These are phyloP conservation scores for Diaporthe citri DNA, from an alignment of 2,329 filamentous ascomycete genomes.

Conservation along the genomic window DNA sequence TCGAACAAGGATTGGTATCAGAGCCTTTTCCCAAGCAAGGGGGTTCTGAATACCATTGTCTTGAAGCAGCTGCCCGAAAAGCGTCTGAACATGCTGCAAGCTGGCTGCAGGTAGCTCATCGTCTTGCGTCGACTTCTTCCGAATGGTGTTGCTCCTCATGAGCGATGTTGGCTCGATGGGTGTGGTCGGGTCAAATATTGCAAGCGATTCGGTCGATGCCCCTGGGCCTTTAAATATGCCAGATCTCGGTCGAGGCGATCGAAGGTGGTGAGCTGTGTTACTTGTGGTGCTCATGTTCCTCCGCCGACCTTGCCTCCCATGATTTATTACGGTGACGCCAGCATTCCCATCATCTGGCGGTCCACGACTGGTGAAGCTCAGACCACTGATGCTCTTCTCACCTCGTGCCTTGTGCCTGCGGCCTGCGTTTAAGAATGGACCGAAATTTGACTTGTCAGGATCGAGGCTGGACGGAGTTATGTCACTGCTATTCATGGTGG, in stretches of 20 bases:
- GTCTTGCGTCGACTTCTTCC: conserved; percentile 78
- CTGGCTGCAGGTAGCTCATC: conserved; percentile 90
- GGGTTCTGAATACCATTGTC: conserved; percentile 81
- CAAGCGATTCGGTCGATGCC: conserved; percentile 64
- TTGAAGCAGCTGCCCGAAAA: conserved; percentile 85
- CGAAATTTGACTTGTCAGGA: conserved; percentile 79
- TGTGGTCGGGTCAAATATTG: conserved; percentile 59
- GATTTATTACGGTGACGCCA: conserved; percentile 68
- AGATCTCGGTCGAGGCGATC: conserved; percentile 78
- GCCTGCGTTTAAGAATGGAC: conserved; percentile 77
- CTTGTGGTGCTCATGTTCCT: conserved; percentile 90
- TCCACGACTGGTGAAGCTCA: conserved; percentile 74
- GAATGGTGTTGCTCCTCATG: conserved; percentile 87
- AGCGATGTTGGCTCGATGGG: conserved; percentile 61
- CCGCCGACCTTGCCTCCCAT: conserved; percentile 73
- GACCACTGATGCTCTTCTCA: conserved; percentile 80
- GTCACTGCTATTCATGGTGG: conserved; percentile 76
- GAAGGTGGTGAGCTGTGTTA: conserved; percentile 73
- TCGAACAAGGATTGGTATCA: conserved; percentile 89
- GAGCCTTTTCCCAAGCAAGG: conserved; percentile 86
- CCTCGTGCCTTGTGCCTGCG: conserved; percentile 80
- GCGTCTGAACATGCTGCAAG: conserved; percentile 85
- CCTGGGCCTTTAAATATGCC: conserved; percentile 69
- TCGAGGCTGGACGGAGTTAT: conserved; percentile 76
- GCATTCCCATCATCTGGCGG: conserved; percentile 75